Conservation (phyloP, 2,329 filamentous ascomycete genomes). For the Rhexocercosporidium sp. region DNA sequence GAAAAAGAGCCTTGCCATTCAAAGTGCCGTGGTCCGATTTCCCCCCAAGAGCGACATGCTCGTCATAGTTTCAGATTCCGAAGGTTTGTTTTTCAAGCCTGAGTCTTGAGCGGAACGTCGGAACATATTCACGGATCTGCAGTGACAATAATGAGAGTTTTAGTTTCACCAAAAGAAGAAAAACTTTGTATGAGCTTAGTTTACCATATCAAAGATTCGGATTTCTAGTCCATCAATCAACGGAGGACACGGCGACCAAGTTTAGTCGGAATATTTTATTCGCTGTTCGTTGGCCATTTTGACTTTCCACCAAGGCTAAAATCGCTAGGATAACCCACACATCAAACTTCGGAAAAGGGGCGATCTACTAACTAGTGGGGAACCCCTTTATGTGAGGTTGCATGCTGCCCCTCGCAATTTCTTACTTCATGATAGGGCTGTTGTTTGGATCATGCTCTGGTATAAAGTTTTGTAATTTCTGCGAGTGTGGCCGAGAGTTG, state of each 20-base stretch:
- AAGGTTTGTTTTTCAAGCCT: neutral
- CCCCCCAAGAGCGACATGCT: neutral
- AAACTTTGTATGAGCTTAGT: too few species aligned
- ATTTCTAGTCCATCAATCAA: too few species aligned
- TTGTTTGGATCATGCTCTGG: neutral
- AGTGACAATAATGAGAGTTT: too few species aligned
- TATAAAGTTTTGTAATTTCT: neutral
- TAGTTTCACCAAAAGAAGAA: too few species aligned
- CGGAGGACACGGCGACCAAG: too few species aligned
- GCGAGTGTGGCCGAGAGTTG: neutral
- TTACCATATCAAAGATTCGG: too few species aligned
- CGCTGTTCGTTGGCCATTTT: neutral
- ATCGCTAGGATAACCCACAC: neutral
- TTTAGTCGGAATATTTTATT: neutral
- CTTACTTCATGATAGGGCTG: neutral
- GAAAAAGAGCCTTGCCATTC: too few species aligned
- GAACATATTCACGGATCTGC: too few species aligned
- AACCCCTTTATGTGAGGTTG: neutral
- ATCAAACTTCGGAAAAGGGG: neutral
- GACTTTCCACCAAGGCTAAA: conserved; percentile 2
- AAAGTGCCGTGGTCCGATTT: too few species aligned
- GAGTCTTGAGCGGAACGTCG: too few species aligned
- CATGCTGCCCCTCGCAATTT: neutral
- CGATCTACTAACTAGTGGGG: neutral
- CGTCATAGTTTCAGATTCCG: neutral